A percentile compares a stretch with the other conserved stretches of the same genome.
These are phyloP conservation scores for Anthracocystis panici-leucophaei DNA, from an alignment of 1,284 basidiomycete species.

Conservation along the genomic window DNA sequence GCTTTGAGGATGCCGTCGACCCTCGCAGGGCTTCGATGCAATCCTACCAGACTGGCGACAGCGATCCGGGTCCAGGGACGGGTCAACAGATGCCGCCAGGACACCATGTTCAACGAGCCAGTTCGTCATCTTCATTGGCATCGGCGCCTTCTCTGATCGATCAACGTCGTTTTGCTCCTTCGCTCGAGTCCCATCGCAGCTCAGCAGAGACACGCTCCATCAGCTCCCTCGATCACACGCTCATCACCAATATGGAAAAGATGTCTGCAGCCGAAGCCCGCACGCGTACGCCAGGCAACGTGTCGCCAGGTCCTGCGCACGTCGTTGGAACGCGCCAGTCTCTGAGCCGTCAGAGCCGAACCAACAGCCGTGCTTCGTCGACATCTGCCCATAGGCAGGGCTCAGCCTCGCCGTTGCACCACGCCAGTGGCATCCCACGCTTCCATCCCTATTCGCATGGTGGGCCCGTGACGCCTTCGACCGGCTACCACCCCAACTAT, in stretches of 20 bases:
- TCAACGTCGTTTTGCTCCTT: conserved; percentile 47
- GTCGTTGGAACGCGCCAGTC: conserved; percentile 51
- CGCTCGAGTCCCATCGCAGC: conserved; percentile 51
- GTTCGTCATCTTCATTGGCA: conserved; percentile 54
- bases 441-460: conserved; percentile 65
- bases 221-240: conserved; percentile 62
- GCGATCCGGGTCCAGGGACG: conserved; percentile 59
- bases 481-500: conserved; percentile 39
- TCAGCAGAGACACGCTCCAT: conserved; percentile 53
- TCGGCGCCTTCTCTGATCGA: conserved; percentile 54
- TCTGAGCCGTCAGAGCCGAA: conserved; percentile 55
- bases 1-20: conserved; percentile 53
- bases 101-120: conserved; percentile 55
- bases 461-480: conserved; percentile 29
- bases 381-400: conserved; percentile 60
- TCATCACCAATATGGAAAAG: conserved; percentile 64
- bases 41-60: conserved; percentile 61
- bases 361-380: conserved; percentile 59
- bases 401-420: conserved; percentile 63
- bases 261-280: conserved; percentile 62
- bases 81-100: conserved; percentile 30
- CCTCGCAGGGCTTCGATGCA: conserved; percentile 59
- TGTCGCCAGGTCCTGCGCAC: conserved; percentile 54
- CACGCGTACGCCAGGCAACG: conserved; percentile 49
- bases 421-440: conserved; percentile 57